Evolutionary conservation across 768 basidiomycete species (phyloP).

Genomic region (Lactarius evosmus): DNA sequence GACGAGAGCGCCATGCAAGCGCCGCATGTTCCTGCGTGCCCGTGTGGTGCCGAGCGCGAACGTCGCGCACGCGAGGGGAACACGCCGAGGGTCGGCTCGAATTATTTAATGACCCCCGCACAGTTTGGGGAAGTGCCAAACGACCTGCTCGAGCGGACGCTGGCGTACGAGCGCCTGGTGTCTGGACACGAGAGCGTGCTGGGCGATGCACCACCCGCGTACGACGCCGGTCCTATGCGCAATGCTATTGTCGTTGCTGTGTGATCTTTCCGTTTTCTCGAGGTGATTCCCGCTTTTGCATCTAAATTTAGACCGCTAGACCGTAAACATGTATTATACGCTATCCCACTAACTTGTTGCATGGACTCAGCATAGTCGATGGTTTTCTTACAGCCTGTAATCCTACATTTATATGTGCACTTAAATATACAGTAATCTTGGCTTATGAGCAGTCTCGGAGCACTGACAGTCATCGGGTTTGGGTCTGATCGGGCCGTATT

Average conservation of each 20-base stretch:
- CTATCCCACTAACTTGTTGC: not conserved
- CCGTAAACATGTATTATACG: not conserved
- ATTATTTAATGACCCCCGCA: not conserved
- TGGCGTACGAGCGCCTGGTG: slow-evolving; percentile 68
- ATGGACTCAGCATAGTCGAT: not conserved
- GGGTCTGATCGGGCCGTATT: not conserved
- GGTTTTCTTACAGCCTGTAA: not conserved
- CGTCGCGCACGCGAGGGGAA: slow-evolving; percentile 6
- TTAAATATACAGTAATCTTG: not conserved
- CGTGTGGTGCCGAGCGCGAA: slow-evolving; percentile 5
- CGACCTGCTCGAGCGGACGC: slow-evolving; percentile 43
- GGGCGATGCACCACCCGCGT: slow-evolving; percentile 86
- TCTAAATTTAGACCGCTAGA: not conserved
- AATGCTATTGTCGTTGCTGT: not conserved
- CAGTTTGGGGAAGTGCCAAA: slow-evolving; percentile 31
- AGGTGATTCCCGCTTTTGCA: not conserved
- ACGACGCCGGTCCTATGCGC: slow-evolving; percentile 37
- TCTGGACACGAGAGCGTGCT: slow-evolving; percentile 76
- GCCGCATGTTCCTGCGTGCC: slow-evolving; percentile 2
- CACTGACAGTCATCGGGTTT: no score
- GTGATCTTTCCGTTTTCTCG: not conserved
- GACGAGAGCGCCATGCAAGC: slow-evolving; percentile 1
- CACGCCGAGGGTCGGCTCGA: not conserved
- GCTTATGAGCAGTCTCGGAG: no score
- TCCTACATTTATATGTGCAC: not conserved